Base-by-base conservation (phyloP, 2,329 filamentous ascomycete species). In the Clonostachys chloroleuca region DNA sequence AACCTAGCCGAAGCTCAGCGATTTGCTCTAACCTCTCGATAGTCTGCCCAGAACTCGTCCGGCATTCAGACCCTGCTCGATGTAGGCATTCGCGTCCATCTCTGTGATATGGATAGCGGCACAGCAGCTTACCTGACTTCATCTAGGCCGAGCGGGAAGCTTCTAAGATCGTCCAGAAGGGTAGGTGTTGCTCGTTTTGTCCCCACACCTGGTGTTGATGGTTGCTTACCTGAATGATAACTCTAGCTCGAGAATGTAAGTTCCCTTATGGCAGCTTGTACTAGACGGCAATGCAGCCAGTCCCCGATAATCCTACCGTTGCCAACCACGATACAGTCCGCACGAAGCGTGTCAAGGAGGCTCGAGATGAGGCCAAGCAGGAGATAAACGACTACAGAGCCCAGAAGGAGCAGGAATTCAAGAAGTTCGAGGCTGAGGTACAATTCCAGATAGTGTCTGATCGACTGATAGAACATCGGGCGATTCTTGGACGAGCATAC, bases 1-100 rank as follows among this genome's bases (percentile, higher is more conserved):
- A 3, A 30, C 24, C 24, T 30, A 1, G 24, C 24, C 9, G 24
- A 30, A 30, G 24, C 24, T 30, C 24, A 10, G 24, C 24, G 24
- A 30, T 30, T 30, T 30, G 24, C 24, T 30, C 24, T 30, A 30
- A 30, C 24, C 24, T 30, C 24, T 30, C 24, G 24, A 59, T 64
- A 97, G 92, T 94, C 94, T 68, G 94, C 92, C 66, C 94, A 97
- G 76, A 97, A 97, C 78, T 97, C 94, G 56, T 86, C 89, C 63
- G 94, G 94, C 71, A 99, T 99, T 68, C 92, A 97, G 75, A 97
- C 92, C 66, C 85, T 99, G 64, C 90, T 99, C 74, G 94, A 97
- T 74, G 94, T 99, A 87, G 62, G 87, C 66, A 18, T 30, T 18
- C 37, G 24, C 16, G 13, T 39, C 37, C 12, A 7, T 35, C 30